Evolutionary conservation across 768 basidiomycete species (phyloP).

Genomic region (Naganishia randhawae): DNA sequence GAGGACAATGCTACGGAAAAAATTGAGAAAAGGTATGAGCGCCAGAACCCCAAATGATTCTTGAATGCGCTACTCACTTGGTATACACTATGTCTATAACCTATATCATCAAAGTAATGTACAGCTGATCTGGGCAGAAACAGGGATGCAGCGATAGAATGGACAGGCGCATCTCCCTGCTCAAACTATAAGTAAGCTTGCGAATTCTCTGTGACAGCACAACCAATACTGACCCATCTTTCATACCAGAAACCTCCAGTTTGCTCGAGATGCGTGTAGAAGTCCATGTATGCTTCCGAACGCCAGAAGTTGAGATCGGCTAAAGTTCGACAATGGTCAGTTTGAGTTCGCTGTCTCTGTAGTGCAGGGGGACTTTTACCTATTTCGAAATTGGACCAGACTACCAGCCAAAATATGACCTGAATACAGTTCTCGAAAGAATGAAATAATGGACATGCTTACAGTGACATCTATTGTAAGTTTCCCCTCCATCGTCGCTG

Average conservation of each 20-base stretch:
- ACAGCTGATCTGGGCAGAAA: slow-evolving; percentile 84
- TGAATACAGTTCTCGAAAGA: neutral
- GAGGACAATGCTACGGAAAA: slow-evolving; percentile 46
- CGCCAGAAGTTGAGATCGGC: slow-evolving; percentile 74
- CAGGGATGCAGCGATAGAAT: slow-evolving; percentile 83
- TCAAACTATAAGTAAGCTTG: slow-evolving; percentile 40
- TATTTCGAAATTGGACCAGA: slow-evolving; percentile 95
- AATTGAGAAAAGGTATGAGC: neutral
- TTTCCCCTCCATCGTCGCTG: slow-evolving; percentile 67
- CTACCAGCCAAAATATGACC: slow-evolving; percentile 39
- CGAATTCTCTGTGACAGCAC: neutral
- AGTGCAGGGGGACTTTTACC: no score
- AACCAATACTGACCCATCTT: slow-evolving; percentile 54
- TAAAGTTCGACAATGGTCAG: neutral
- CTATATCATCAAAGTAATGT: slow-evolving; percentile 93
- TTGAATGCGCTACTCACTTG: slow-evolving; percentile 72
- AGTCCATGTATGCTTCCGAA: slow-evolving; percentile 72
- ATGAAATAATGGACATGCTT: slow-evolving; percentile 34
- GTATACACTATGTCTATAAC: slow-evolving; percentile 90
- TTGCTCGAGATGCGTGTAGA: slow-evolving; percentile 74
- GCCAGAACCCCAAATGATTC: neutral
- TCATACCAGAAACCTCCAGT: slow-evolving; percentile 87
- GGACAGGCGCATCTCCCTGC: slow-evolving; percentile 93
- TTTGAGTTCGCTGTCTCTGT: no score
- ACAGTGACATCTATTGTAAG: slow-evolving; percentile 76